Base-by-base conservation (phyloP, 495 filamentous ascomycete species). In the Xylaria acuta region DNA sequence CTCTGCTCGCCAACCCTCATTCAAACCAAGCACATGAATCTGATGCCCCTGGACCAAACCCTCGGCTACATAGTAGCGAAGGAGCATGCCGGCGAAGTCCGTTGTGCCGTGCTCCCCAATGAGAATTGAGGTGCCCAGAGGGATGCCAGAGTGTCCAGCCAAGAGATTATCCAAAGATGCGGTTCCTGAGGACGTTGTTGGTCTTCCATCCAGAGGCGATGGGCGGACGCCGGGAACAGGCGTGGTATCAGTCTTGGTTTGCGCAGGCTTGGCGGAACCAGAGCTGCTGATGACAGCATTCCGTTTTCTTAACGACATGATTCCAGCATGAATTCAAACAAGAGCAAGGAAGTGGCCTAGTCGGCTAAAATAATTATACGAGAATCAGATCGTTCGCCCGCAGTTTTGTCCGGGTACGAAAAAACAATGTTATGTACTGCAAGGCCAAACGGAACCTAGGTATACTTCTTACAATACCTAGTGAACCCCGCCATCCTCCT, bases 61-160 rank as follows among this genome's bases (percentile, higher is more conserved):
- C 81, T 99, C 95, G 1, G 95, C 95, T 1, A 93, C 97, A 83
- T 94, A 98, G 77, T 94, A 97, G 58, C 92, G 87, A 25, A 98
- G 84, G 71, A 99, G 84, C 65, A 91, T 87, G 1, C 94, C 94
- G 0, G 92, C 92, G 82, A 95, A 99, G 75, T 99, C 96, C 2
- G 96, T 99, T 22, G 95, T 97, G 2, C 95, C 96, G 75, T 90
- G 92, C 75, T 99, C 96, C 75, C 94, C 94, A n/a, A 98, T 81
- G 27, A 99, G 80, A 5, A 98, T 75, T 1, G 89, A 91, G 38
- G 88, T 95, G 0, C 96, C 95, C 22, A 98, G 84, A 1, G 94
- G 88, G 1, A 98, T 86, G 0, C 97, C 96, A n/a, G 90, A 88
- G 84, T 98, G 94, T 0, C 95, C 94, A 30, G 93, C 94, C 1